A percentile compares a stretch with the other conserved stretches of the same genome.
Evolutionary conservation across 306 rosid species (phyloP).

Genomic region (Quercus bicolor): DNA sequence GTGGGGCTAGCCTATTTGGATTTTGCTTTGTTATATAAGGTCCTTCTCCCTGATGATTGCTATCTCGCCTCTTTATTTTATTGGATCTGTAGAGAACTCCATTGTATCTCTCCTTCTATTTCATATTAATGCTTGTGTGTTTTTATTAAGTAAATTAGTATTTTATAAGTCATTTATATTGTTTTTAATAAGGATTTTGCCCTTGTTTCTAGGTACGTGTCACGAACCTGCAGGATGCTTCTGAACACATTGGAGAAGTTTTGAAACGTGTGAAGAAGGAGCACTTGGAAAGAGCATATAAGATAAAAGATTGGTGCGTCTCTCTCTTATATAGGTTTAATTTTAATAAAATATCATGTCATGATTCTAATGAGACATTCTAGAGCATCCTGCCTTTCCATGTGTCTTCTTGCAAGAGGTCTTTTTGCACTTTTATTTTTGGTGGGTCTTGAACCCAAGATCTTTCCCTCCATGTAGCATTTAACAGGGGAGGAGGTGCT

Average conservation of each 20-base stretch:
- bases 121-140: background rate
- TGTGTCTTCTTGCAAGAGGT: background rate
- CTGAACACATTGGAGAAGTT: constrained; percentile 95
- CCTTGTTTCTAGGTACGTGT: constrained; percentile 72
- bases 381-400: background rate
- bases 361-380: background rate
- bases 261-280: constrained; percentile 87
- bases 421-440: too few relatives aligned
- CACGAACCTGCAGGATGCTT: constrained; percentile 86
- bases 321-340: constrained; percentile 11
- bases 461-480: too few relatives aligned
- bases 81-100: background rate
- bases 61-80: background rate
- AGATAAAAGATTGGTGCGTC: constrained; percentile 66
- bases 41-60: background rate
- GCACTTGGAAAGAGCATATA: constrained; percentile 87
- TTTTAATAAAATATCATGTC: background rate
- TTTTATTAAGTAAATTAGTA: constrained; percentile 10
- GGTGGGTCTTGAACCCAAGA: too few relatives aligned
- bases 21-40: background rate
- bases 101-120: background rate
- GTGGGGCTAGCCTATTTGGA: background rate
- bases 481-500: too few relatives aligned
- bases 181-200: background rate
- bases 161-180: background rate